Evolutionary conservation across 306 rosid species (phyloP).

Genomic region (Ormosia emarginata): DNA sequence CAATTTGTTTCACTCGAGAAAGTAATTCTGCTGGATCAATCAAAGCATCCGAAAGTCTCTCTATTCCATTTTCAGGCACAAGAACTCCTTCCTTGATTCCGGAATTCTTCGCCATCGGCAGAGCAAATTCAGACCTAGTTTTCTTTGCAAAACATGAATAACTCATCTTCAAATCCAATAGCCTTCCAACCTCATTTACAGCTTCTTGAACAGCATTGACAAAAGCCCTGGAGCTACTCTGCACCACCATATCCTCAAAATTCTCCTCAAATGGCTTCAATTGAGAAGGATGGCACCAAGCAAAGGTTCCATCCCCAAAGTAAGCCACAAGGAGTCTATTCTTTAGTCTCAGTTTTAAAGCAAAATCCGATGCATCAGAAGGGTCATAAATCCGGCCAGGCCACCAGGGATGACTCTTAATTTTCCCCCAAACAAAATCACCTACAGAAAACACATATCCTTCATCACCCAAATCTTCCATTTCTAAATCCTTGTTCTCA

Average conservation of each 20-base stretch:
- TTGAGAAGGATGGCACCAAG: constrained; percentile 76
- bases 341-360: constrained; percentile 48
- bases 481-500: constrained; percentile 41
- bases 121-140: constrained; percentile 18
- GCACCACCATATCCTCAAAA: constrained; percentile 54
- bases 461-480: constrained; percentile 33
- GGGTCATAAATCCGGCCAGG: constrained; percentile 69
- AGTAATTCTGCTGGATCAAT: constrained; percentile 48
- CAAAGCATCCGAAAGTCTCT: constrained; percentile 31
- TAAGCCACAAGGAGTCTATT: constrained; percentile 58
- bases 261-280: constrained; percentile 61
- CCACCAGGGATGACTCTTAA: constrained; percentile 82
- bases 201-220: constrained; percentile 60
- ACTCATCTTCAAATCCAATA: constrained; percentile 48
- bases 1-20: constrained; percentile 44
- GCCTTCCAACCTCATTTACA: constrained; percentile 53
- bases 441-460: constrained; percentile 45
- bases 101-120: constrained; percentile 39
- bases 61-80: constrained; percentile 47
- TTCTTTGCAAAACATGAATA: constrained; percentile 17
- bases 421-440: constrained; percentile 82
- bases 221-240: constrained; percentile 56
- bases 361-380: constrained; percentile 53
- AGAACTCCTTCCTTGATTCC: constrained; percentile 63
- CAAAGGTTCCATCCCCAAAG: constrained; percentile 77